Conservation (phyloP, 768 basidiomycete species). For the Kwoniella heveanensis region DNA sequence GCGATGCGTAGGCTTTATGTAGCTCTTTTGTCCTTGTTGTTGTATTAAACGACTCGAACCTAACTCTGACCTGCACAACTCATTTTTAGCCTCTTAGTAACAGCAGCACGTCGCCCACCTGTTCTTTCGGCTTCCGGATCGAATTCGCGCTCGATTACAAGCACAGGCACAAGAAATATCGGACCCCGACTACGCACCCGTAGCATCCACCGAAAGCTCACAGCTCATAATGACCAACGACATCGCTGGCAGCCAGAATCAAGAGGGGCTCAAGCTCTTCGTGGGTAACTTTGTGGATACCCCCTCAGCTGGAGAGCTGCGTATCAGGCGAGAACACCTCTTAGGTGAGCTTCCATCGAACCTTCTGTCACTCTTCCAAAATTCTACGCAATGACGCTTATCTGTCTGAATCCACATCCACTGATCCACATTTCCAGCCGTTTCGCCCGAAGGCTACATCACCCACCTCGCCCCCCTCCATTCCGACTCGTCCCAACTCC, state of each 20-base stretch:
- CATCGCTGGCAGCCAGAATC: background rate
- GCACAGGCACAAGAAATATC: too few relatives aligned
- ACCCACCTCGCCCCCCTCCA: conserved; percentile 12
- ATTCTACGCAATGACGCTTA: too few relatives aligned
- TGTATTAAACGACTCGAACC: too few relatives aligned
- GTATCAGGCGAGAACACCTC: conserved; percentile 64
- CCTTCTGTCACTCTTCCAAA: too few relatives aligned
- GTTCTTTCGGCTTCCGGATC: too few relatives aligned
- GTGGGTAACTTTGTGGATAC: conserved; percentile 59
- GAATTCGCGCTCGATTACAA: too few relatives aligned
- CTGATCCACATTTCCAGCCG: conserved; percentile 21
- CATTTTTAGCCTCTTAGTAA: too few relatives aligned
- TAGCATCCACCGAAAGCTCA: background rate
- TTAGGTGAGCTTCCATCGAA: conserved; percentile 63
- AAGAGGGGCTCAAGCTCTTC: background rate
- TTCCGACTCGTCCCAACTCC: conserved; percentile 6
- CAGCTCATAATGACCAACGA: background rate
- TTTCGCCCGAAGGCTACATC: conserved; percentile 35
- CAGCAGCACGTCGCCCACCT: too few relatives aligned
- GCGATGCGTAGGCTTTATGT: too few relatives aligned
- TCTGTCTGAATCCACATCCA: background rate
- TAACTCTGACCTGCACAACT: too few relatives aligned
- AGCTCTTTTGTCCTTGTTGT: too few relatives aligned
- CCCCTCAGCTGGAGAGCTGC: conserved; percentile 61
- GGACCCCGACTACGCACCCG: too few relatives aligned